Evolutionary conservation across 148 eudicot genomes (phyloP).

Genomic region (Rhododendron ferrugineum): DNA sequence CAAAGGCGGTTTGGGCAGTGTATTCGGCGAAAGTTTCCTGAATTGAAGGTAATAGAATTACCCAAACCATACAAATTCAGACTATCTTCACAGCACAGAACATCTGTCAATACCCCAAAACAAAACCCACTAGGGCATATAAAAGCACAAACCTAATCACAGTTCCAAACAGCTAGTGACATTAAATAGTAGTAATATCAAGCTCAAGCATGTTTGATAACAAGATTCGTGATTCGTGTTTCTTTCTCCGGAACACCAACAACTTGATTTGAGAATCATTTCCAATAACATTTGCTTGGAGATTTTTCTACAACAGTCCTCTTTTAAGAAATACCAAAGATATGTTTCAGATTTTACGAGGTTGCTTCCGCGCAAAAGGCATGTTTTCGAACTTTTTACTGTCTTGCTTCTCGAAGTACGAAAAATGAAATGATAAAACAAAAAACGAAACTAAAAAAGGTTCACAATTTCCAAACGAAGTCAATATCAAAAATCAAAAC

Average conservation of each 20-base stretch:
- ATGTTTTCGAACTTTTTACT: not conserved
- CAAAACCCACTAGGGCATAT: not conserved
- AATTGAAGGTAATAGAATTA: constrained; percentile 5
- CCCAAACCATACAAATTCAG: not conserved
- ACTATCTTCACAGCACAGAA: not conserved
- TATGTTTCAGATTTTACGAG: not conserved
- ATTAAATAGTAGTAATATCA: not conserved
- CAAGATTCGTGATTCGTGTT: not conserved
- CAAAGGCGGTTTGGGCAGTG: constrained; percentile 63
- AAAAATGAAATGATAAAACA: not conserved
- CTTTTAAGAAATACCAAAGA: not conserved
- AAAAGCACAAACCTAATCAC: not conserved
- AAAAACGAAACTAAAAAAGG: not conserved
- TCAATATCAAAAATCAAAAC: not conserved
- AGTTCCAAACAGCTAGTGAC: not conserved
- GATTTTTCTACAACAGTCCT: not conserved
- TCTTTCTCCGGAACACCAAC: not conserved
- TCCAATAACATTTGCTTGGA: not conserved
- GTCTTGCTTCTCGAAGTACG: not conserved
- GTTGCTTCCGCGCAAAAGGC: not conserved
- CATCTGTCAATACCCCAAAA: not conserved
- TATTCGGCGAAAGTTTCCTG: constrained; percentile 74
- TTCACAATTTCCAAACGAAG: not conserved
- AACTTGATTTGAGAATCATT: not conserved
- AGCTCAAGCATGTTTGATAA: not conserved